Evolutionary conservation across 352 stramenopile genomes (phyloP), one percentile per base, ranked within the genome.

Genomic region (Phytophthora gonapodyides): DNA sequence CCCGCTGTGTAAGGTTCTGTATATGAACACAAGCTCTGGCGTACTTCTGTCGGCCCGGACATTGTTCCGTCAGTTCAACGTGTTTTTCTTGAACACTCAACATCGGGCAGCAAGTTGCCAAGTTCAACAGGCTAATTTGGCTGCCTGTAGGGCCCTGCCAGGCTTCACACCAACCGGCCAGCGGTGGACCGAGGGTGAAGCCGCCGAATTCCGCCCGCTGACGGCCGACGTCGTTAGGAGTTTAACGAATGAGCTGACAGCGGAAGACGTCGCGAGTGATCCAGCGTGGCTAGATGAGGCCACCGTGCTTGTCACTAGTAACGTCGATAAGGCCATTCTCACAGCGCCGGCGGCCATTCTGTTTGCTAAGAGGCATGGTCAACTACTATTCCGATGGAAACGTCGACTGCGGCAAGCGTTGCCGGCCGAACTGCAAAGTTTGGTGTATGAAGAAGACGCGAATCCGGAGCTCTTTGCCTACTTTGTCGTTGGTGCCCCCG

Each of bases 401-500:
- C 43, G 55, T 5, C 0, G 4, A 7, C 9, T 67, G 16, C 31
- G 45, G 12, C 27, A 59, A 17, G 52, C 49, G 0, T 19, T 67
- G 17, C 24, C 51, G 34, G 0, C 16, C 7, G 44, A 37, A 15
- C 6, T 61, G 12, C n/a, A 52, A 12, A 1, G 5, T 7, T 10
- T 67, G 4, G 10, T 67, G 5, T 67, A 57, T 15, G 44, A 67
- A 17, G 59, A 61, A 52, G 36, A 57, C 6, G 24, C 15, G 5
- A 49, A 57, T 6, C 50, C 59, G 1, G 38, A 67, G 5, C 53
- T 67, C 1, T 61, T 67, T 17, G 51, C 43, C 0, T 67, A 67
- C 15, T 67, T 67, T 17, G 44, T 57, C 0, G 35, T 16, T 40
- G 59, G 51, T 21, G 59, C 36, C 7, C 50, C 44, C 1, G 59